A percentile compares a stretch with the other conserved stretches of the same genome.
phyloP scores from a whole-genome alignment of 2,329 filamentous ascomycete genomes.

The Biscogniauxia sp. region DNA sequence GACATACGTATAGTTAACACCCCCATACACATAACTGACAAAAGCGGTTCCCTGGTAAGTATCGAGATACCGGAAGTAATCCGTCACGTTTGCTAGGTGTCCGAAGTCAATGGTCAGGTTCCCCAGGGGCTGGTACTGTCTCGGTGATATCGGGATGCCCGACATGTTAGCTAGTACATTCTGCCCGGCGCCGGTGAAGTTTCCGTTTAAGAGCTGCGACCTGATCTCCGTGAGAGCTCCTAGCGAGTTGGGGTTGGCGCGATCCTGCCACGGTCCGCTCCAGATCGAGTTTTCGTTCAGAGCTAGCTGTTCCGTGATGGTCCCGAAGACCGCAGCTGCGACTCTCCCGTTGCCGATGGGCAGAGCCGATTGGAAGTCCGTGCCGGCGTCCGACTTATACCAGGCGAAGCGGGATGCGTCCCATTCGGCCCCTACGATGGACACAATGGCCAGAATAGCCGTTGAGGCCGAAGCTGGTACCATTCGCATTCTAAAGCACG shows the following conservation, averaged over 20 bases:
- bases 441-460: background rate
- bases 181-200: background rate
- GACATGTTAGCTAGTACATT: background rate
- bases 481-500: background rate
- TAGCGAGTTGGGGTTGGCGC: slow-evolving; percentile 4
- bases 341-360: slow-evolving; percentile 49
- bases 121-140: slow-evolving; percentile 3
- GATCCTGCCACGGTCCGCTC: background rate
- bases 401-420: slow-evolving; percentile 17
- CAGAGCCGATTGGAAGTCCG: slow-evolving; percentile 33
- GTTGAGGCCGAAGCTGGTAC: background rate
- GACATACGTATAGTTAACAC: background rate
- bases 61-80: background rate
- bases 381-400: slow-evolving; percentile 15
- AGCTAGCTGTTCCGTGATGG: slow-evolving; percentile 21
- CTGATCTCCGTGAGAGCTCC: background rate
- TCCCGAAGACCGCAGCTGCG: slow-evolving; percentile 43
- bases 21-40: background rate
- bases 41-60: slow-evolving; percentile 2
- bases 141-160: slow-evolving; percentile 1
- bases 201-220: background rate
- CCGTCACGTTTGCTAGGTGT: background rate
- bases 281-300: slow-evolving; percentile 7
- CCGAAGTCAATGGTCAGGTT: background rate
- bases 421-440: slow-evolving; percentile 1